Evolutionary conservation across 768 basidiomycete species (phyloP), one percentile per base, ranked within the genome.

Genomic region (Pleurotus tuoliensis): DNA sequence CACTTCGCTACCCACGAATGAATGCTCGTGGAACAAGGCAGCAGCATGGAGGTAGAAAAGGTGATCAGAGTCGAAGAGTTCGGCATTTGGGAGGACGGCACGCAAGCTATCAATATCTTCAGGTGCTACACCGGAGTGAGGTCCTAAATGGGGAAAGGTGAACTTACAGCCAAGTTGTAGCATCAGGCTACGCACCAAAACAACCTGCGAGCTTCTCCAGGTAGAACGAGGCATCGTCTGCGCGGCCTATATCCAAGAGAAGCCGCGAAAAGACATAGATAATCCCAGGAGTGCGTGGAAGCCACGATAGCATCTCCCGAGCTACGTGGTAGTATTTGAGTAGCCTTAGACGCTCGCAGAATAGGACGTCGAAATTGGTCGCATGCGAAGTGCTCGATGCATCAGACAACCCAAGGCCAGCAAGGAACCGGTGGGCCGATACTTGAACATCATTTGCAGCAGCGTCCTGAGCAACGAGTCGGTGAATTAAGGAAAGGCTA

Each of bases 21-120:
- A 73, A 20, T 73, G 75, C 47, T 78, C 72, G 62, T 84, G 88
- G 75, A 93, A 97, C 8, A 95, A 72, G n/a, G 79, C 71, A 15
- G 87, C 82, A 38, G 82, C 80, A 69, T 94, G 91, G 25, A 86
- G 70, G 72, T 94, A 94, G 74, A 90, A 96, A 7, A 78, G 74
- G 63, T 86, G 84, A 53, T 84, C 78, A 4, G 86, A 83, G 59
- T 83, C 78, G 51, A 84, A 80, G 25, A 81, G 59, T 45, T 78
- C 77, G 24, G 74, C 73, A 46, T 76, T 74, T 24, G 90, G 88
- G 53, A 92, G 76, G 56, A 92, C 79, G 13, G 73, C 70, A 1
- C 74, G 71, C 40, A 94, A 69, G 0, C 88, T 82, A 61, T 85
- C 82, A 40, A 76, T 71, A 61, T 90, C 90, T 63, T 89, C 88